phyloP scores from a whole-genome alignment of 192 early-diverging fungal genomes.

The Dispira parvispora region DNA sequence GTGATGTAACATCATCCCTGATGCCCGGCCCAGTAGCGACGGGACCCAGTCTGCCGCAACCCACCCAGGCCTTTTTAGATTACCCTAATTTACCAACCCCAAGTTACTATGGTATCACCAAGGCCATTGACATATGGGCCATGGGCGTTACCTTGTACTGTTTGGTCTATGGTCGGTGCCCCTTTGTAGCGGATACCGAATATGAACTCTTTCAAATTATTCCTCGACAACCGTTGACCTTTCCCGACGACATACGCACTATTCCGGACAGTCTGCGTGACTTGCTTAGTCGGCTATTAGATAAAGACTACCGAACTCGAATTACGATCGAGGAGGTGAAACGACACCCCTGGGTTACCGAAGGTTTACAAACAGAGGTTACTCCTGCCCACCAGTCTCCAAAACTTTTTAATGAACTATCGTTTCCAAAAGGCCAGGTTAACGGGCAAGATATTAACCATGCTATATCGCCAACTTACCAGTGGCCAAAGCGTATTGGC shows the following conservation, averaged over 20 bases:
- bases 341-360: constrained; percentile 80
- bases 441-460: constrained; percentile 63
- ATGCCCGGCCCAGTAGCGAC: too few relatives aligned
- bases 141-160: constrained; percentile 94
- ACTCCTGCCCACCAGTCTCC: constrained; percentile 36
- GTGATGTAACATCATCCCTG: too few relatives aligned
- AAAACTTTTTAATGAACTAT: constrained; percentile 23
- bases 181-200: constrained; percentile 87
- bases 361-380: constrained; percentile 41
- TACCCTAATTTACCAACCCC: constrained; percentile 12
- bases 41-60: not conserved
- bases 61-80: constrained; percentile 15
- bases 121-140: constrained; percentile 96
- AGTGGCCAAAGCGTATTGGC: not conserved
- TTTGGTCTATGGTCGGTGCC: constrained; percentile 77
- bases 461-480: constrained; percentile 19
- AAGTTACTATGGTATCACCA: constrained; percentile 36
- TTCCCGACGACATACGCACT: constrained; percentile 22
- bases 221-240: constrained; percentile 44
- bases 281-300: constrained; percentile 53
- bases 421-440: constrained; percentile 52
- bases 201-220: constrained; percentile 93
- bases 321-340: constrained; percentile 82
- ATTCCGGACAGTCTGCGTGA: constrained; percentile 47
- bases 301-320: constrained; percentile 71